Base-by-base conservation (phyloP, 2,329 filamentous ascomycete species). In the Penicillium vulpinum region DNA sequence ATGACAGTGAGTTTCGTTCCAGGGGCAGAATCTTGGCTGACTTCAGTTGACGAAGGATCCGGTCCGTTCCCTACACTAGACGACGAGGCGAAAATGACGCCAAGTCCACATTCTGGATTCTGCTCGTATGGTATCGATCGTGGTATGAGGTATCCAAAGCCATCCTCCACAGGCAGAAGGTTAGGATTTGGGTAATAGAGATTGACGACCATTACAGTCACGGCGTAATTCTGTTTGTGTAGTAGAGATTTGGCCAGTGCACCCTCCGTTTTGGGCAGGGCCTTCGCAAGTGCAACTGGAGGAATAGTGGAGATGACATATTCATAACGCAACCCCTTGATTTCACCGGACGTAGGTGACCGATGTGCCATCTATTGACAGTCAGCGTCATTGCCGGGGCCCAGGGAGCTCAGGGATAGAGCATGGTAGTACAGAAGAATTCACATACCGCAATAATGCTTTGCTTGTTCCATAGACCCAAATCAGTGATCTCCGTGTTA, bases 1-100 rank as follows among this genome's bases (percentile, higher is more conserved):
- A 99, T 96, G 65, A 97, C 90, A 16, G 93, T 96, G 51, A 97
- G 76, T 73, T 96, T 96, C 15, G 91, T 96, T 24, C 90, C 91
- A 0, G 73, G 69, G 1, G 73, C 80, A 4, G 76, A 79, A 69
- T 88, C 84, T 64, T 66, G 62, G 21, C 16, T 53, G 33, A 28
- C 31, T 44, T 18, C n/a, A 49, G 28, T n/a, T 8, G 21, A 36
- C 13, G 21, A 16, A 22, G 41, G 39, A 29, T 35, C 16, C 26
- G 35, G 11, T 41, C 51, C 38, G 4, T 84, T 80, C 18, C 81
- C 83, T 47, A 74, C 68, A n/a, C 80, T 77, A 18, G 83, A 83
- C 61, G 91, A 86, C 2, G 87, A 90, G 74, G 96, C 92, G 74
- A 97, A 97, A 58, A 97, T 89, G 51, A 97, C 92, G 60, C 94